Conservation (phyloP, 139 green algal species). For the Picochlorum sp. region DNA sequence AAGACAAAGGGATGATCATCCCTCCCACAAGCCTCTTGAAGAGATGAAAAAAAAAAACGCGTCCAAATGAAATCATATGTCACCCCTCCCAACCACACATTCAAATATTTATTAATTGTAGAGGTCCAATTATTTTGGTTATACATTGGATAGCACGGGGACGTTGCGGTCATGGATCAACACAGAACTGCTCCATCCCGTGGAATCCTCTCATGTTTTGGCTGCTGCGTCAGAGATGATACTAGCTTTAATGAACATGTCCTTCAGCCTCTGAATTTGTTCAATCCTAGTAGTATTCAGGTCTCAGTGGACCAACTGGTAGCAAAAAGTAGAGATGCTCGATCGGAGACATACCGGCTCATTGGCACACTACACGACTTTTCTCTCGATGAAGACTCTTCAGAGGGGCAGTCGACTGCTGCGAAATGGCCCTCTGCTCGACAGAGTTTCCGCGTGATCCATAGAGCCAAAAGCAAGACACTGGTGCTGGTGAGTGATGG, state of each 20-base stretch:
- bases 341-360: conserved; percentile 23
- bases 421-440: conserved; percentile 38
- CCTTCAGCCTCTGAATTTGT: conserved; percentile 44
- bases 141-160: neutral
- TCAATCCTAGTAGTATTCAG: conserved; percentile 17
- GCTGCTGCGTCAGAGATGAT: neutral
- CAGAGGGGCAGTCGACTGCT: conserved; percentile 10
- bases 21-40: neutral
- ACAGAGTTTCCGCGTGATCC: conserved; percentile 41
- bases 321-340: conserved; percentile 23
- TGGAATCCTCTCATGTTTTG: neutral
- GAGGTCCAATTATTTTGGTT: neutral
- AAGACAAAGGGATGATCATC: neutral
- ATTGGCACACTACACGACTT: conserved; percentile 42
- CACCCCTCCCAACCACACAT: no score
- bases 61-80: neutral
- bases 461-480: conserved; percentile 27
- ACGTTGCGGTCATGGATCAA: no score
- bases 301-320: conserved; percentile 28
- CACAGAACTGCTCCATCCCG: no score
- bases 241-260: neutral
- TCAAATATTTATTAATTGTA: neutral
- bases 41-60: neutral
- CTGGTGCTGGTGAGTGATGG: conserved; percentile 45
- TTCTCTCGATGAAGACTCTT: conserved; percentile 23